Evolutionary conservation across 2,329 filamentous ascomycete genomes (phyloP).

Genomic region (Bipolaris bicolor): DNA sequence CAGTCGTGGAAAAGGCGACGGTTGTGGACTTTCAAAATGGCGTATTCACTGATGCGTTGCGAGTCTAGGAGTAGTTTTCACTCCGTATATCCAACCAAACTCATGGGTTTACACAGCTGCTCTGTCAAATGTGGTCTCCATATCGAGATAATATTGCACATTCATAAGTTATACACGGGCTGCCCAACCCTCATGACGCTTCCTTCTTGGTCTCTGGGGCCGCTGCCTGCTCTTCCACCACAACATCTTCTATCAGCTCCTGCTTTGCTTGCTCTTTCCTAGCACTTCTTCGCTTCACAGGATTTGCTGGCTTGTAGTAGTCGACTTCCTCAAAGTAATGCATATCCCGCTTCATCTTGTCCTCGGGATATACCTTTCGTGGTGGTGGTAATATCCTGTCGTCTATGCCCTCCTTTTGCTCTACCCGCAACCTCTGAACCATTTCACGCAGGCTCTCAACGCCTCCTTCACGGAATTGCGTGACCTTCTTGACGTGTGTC

Average conservation of each 20-base stretch:
- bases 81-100: background rate
- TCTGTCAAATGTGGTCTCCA: background rate
- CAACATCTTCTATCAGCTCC: background rate
- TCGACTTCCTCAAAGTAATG: conserved; percentile 36
- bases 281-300: background rate
- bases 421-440: conserved; percentile 52
- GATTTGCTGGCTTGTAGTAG: conserved; percentile 33
- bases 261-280: background rate
- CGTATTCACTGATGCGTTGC: conserved; percentile 31
- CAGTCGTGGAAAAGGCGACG: conserved; percentile 47
- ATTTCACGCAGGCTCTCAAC: conserved; percentile 69
- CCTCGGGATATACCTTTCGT: conserved; percentile 42
- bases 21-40: conserved; percentile 52
- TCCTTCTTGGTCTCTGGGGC: background rate
- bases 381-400: conserved; percentile 35
- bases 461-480: conserved; percentile 72
- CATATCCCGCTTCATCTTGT: conserved; percentile 34
- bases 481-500: conserved; percentile 84
- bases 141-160: conserved; percentile 4
- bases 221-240: conserved; percentile 2
- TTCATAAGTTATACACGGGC: conserved; percentile 15
- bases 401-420: conserved; percentile 34
- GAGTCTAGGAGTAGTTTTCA: background rate
- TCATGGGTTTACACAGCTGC: background rate
- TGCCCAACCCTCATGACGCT: background rate